These are phyloP conservation scores for Lagerstroemia speciosa DNA, from an alignment of 345 rosid genomes.

Conservation along the genomic window DNA sequence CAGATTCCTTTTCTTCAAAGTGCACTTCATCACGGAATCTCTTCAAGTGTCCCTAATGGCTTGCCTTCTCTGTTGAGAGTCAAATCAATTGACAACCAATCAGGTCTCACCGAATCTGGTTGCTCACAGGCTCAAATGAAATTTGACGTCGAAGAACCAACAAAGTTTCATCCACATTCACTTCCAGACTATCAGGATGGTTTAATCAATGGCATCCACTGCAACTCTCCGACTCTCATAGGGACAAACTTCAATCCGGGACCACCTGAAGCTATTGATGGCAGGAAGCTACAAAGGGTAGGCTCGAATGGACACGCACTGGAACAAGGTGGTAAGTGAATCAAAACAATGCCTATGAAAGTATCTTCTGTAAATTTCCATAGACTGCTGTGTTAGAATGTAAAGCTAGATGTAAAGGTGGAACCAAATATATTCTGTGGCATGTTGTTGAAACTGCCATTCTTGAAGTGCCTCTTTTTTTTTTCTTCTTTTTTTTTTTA, in stretches of 20 bases:
- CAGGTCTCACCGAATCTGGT: conserved; percentile 21
- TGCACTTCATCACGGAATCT: conserved; percentile 26
- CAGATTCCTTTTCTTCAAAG: conserved; percentile 23
- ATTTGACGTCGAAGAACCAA: conserved; percentile 20
- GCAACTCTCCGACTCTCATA: conserved; percentile 19
- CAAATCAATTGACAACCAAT: conserved; percentile 24
- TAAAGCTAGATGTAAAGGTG: conserved; percentile 1
- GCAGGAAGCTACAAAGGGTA: conserved; percentile 22
- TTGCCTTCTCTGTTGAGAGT: conserved; percentile 34
- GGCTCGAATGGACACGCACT: conserved; percentile 31
- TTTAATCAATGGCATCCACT: conserved; percentile 17
- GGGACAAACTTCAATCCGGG: conserved; percentile 22
- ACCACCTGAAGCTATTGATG: conserved; percentile 30
- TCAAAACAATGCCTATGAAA: conserved; percentile 8
- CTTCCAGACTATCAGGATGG: conserved; percentile 44
- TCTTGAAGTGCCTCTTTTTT: neutral
- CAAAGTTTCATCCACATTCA: conserved; percentile 37
- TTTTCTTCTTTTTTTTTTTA: too few species aligned
- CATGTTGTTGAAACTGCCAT: neutral
- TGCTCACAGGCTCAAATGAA: conserved; percentile 22
- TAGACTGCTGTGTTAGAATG: neutral
- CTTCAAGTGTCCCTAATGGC: conserved; percentile 37
- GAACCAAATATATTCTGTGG: neutral
- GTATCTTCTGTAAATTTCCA: neutral
- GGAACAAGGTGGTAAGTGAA: conserved; percentile 37